Conservation (phyloP, 179 eudicot genomes). For the Camellia oleifera region DNA sequence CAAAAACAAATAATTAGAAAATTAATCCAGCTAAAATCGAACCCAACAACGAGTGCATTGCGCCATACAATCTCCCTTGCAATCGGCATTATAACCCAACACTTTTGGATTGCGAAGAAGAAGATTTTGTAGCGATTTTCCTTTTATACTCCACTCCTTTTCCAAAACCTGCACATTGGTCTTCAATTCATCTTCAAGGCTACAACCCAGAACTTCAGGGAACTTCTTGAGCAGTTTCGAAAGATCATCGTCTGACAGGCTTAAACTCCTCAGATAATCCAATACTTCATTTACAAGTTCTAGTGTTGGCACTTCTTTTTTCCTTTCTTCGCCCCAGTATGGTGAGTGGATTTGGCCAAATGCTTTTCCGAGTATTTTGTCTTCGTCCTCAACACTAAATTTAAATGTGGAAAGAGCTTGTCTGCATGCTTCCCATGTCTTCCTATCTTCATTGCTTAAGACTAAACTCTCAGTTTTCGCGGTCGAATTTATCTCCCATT, state of each 20-base stretch:
- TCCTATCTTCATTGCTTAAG: slow-evolving; percentile 54
- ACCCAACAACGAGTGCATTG: slow-evolving; percentile 98
- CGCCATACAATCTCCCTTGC: slow-evolving; percentile 98
- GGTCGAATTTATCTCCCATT: slow-evolving; percentile 55
- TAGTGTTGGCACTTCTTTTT: slow-evolving; percentile 53
- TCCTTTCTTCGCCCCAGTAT: slow-evolving; percentile 93
- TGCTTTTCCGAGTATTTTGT: slow-evolving; percentile 86
- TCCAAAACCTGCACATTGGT: slow-evolving; percentile 63
- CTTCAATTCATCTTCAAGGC: slow-evolving; percentile 70
- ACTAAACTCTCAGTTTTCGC: slow-evolving; percentile 36
- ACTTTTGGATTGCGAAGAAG: slow-evolving; percentile 84
- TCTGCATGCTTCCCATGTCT: slow-evolving; percentile 71
- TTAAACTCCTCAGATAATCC: slow-evolving; percentile 67
- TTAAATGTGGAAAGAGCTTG: slow-evolving; percentile 52
- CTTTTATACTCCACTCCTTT: slow-evolving; percentile 75
- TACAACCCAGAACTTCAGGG: slow-evolving; percentile 95
- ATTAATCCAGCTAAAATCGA: slow-evolving; percentile 52
- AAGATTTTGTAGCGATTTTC: slow-evolving; percentile 69
- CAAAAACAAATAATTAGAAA: background rate
- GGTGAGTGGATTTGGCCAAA: slow-evolving; percentile 86
- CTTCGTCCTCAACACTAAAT: slow-evolving; percentile 66
- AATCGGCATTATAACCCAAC: slow-evolving; percentile 84
- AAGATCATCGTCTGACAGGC: slow-evolving; percentile 76
- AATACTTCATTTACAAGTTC: slow-evolving; percentile 52
- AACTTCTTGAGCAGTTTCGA: slow-evolving; percentile 82